Conservation (phyloP, 2,329 filamentous ascomycete species). For the Fusarium longipes region DNA sequence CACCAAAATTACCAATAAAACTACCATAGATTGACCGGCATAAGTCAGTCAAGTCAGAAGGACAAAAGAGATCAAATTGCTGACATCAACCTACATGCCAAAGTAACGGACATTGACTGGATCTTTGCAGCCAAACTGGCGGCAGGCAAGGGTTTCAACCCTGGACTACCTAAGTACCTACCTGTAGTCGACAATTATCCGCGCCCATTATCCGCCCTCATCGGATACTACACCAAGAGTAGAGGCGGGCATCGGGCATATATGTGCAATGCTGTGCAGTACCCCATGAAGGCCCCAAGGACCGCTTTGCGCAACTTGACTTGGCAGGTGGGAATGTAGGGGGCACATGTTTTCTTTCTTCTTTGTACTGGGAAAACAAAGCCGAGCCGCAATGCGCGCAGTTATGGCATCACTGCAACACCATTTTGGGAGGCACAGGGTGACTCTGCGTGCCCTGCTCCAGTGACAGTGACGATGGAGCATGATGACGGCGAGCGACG, state of each 20-base stretch:
- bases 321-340: constrained; percentile 35
- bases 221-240: constrained; percentile 40
- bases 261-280: constrained; percentile 30
- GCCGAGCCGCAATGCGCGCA: constrained; percentile 33
- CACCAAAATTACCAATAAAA: constrained; percentile 36
- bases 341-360: background rate
- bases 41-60: constrained; percentile 5
- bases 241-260: constrained; percentile 19
- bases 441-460: constrained; percentile 22
- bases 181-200: constrained; percentile 26
- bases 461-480: constrained; percentile 38
- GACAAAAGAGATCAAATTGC: background rate
- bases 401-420: constrained; percentile 47
- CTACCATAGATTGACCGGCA: background rate
- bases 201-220: constrained; percentile 27
- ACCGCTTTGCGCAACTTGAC: constrained; percentile 27
- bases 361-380: constrained; percentile 14
- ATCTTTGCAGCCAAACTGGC: constrained; percentile 12
- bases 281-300: constrained; percentile 27
- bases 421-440: constrained; percentile 36
- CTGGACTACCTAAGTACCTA: too few relatives aligned
- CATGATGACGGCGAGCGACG: constrained; percentile 44
- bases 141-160: constrained; percentile 29
- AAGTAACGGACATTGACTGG: constrained; percentile 10
- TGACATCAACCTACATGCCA: constrained; percentile 4